Evolutionary conservation across 2,329 filamentous ascomycete genomes (phyloP), one percentile per base, ranked within the genome.

Genomic region (Penicillium sp.): DNA sequence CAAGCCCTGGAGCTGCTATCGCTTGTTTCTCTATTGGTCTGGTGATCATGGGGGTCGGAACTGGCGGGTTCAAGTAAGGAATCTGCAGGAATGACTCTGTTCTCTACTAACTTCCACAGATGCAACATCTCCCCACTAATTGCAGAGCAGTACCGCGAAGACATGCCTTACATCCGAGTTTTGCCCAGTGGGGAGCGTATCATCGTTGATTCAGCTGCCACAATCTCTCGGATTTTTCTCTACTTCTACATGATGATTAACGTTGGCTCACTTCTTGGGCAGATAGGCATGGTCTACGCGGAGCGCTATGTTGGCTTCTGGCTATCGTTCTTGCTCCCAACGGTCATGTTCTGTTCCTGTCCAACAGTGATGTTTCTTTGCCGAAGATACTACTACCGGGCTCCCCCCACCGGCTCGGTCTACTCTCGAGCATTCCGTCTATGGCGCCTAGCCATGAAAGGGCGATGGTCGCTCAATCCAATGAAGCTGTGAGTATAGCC

Each of bases 261-360:
- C 67, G 69, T 88, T 14, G 88, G 88, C 29, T 82, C 85, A 25
- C 75, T 87, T 43, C 66, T 79, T 44, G 84, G 81, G 43, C 85
- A 86, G 70, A 80, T 88, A 54, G 78, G 77, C 66, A 90, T 88
- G 84, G 86, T 85, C 31, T 92, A 89, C 66, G 84, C 87, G 2
- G 89, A 91, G 73, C 87, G 88, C 69, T 89, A 89, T 58, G 81
- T 90, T 46, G 88, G 88, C 7, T 91, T 89, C 77, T 92, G 86
- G 85, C 80, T 89, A 23, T 81, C 88, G 0, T 92, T 80, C 75
- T 73, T 88, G 37, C 79, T 90, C 11, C 88, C 88, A 9, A 90
- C 87, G 1, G 70, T 79, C 53, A 74, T 89, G 67, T 89, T 89
- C 77, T 78, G 83, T 40, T 51, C 82, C 47, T 85, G 84, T 53